phyloP scores from a whole-genome alignment of 2,329 filamentous ascomycete genomes.

The Cercospora citrullina region DNA sequence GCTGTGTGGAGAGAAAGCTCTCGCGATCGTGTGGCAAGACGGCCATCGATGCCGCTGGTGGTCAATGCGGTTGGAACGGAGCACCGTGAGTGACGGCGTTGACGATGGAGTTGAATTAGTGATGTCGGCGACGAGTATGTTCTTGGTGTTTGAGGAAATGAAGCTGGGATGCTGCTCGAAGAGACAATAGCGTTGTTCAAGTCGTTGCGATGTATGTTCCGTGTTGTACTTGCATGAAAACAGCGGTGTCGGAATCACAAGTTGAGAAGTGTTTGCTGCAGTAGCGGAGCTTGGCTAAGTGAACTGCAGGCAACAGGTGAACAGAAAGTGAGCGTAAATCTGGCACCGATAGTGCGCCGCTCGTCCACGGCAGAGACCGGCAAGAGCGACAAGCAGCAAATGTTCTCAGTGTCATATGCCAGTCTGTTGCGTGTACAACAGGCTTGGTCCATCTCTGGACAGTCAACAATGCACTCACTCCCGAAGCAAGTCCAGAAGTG shows the following conservation, averaged over 20 bases:
- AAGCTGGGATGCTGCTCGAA: too few relatives aligned
- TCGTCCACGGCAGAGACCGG: background rate
- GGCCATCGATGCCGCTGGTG: background rate
- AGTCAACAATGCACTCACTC: too few relatives aligned
- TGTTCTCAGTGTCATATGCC: background rate
- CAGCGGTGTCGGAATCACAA: background rate
- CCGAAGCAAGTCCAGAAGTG: too few relatives aligned
- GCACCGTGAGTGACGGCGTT: too few relatives aligned
- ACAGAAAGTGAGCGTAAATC: background rate
- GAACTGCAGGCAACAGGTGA: background rate
- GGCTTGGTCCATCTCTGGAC: too few relatives aligned
- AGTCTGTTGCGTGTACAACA: too few relatives aligned
- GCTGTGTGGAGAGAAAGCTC: background rate
- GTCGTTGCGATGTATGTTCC: background rate
- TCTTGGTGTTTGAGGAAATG: too few relatives aligned
- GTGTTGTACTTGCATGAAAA: fast-evolving
- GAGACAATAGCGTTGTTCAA: background rate
- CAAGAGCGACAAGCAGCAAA: background rate
- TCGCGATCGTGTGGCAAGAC: background rate
- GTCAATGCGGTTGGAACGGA: too few relatives aligned
- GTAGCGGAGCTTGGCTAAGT: background rate
- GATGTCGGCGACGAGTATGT: too few relatives aligned
- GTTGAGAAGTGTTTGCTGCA: background rate
- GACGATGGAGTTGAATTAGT: background rate
- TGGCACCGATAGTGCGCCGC: background rate